Evolutionary conservation across 169 alveolate species (phyloP).

Genomic region (Eimeria mitis): DNA sequence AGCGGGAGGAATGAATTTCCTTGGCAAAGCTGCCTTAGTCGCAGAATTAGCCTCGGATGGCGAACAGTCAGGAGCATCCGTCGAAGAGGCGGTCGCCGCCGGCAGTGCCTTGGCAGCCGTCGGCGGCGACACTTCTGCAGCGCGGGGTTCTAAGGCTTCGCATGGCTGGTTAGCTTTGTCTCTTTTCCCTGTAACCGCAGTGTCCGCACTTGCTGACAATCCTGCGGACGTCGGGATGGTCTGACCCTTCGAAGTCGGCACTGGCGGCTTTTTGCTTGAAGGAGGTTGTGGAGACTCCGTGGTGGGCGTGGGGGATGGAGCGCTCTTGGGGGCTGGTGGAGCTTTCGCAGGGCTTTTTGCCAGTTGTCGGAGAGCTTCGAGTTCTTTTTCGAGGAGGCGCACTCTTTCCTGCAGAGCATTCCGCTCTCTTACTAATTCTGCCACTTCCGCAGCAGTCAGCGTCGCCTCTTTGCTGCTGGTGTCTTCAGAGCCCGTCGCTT

Average conservation of each 20-base stretch:
- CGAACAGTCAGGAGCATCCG: background rate
- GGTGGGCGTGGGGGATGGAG: background rate
- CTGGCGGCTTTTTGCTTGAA: background rate
- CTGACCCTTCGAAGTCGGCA: background rate
- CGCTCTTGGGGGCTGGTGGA: background rate
- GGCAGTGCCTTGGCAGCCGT: background rate
- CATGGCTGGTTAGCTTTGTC: background rate
- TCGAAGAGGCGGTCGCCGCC: background rate
- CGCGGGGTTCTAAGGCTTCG: background rate
- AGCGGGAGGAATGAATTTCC: background rate
- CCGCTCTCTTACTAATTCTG: slow-evolving; percentile 17
- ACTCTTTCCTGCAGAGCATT: background rate
- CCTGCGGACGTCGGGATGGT: background rate
- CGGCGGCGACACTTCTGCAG: background rate
- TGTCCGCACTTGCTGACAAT: background rate
- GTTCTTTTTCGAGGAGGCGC: background rate
- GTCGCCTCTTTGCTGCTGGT: background rate
- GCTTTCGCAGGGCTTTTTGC: background rate
- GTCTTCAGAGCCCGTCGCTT: background rate
- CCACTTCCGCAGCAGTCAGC: slow-evolving; percentile 11
- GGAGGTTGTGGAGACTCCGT: background rate
- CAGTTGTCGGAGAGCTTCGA: background rate
- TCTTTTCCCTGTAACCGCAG: background rate
- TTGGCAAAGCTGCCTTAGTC: background rate
- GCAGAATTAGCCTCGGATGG: background rate